Base-by-base conservation (phyloP, 371 early-diverging fungal species). In the Mortierella sp. region DNA sequence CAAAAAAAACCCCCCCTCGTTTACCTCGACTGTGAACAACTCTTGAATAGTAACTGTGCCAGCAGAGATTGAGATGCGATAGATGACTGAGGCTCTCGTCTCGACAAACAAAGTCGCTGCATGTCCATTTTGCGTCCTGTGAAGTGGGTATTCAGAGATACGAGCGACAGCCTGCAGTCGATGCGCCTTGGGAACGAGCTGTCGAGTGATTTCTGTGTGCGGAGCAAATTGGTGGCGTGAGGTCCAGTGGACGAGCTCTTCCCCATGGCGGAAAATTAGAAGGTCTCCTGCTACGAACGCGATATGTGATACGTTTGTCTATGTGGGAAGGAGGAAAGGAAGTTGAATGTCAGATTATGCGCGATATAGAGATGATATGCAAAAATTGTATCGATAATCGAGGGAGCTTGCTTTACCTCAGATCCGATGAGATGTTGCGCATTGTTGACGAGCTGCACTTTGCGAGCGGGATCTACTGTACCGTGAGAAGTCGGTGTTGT, bases 181-280 rank as follows among this genome's bases (percentile, higher is more conserved):
- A 35, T 49, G 18, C 10, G 32, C 72, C 71, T 27, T 38, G 14
- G 38, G 51, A 27, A 71, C n/a, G 18, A 29, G 2, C 10, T 71
- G 44, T 29, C 46, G 46, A 46, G 27, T 71, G 46, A 46, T 46
- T 16, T 71, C 48, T 2, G 44, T 71, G 29, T 68, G 68, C 68
- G 68, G 55, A 32, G 55, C 35, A 49, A 80, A 54, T 54, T 41
- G 72, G 38, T 72, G 21, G 68, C 43, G 58, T 2, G 74, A 58
- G 1, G 4, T 73, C 81, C 81, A 81, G 3, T 70, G 51, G 29
- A 75, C 29, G 7, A 78, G 75, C 35, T 75, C 72, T 10, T 49
- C 35, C 18, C 63, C 71, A 11, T 55, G n/a, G 6, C 75, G 72
- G 35, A 82, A 72, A 21, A 82, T 49, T 48, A 82, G 54, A 0